These are phyloP conservation scores for Novymonas esmeraldas DNA, from an alignment of 208 protist species.

Conservation along the genomic window DNA sequence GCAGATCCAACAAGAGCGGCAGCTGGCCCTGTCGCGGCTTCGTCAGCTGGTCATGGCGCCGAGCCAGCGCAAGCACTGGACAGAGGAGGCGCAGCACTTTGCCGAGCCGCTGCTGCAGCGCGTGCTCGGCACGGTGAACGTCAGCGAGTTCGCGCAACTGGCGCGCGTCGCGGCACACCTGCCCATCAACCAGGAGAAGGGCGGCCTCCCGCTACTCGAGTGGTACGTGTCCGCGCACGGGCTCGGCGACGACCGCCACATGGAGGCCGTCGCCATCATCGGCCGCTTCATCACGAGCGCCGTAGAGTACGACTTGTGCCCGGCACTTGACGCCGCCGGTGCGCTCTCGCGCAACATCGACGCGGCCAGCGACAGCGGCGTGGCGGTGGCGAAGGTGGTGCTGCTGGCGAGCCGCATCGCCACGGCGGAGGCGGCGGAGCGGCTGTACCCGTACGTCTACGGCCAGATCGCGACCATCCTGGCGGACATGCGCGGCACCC, in stretches of 20 bases:
- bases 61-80: conserved; percentile 61
- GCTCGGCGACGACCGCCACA: conserved; percentile 45
- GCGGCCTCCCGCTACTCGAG: conserved; percentile 64
- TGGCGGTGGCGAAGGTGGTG: conserved; percentile 54
- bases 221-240: conserved; percentile 46
- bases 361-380: conserved; percentile 30
- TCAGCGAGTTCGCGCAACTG: conserved; percentile 77
- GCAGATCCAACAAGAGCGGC: conserved; percentile 82
- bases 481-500: conserved; percentile 23
- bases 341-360: conserved; percentile 32
- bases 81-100: conserved; percentile 75
- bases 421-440: conserved; percentile 51
- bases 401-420: conserved; percentile 59
- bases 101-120: conserved; percentile 64
- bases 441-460: conserved; percentile 53
- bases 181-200: conserved; percentile 59
- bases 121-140: conserved; percentile 71
- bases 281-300: conserved; percentile 38
- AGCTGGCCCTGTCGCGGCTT: conserved; percentile 66
- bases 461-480: conserved; percentile 21
- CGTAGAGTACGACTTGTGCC: conserved; percentile 50
- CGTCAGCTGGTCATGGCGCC: conserved; percentile 42
- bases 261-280: conserved; percentile 71
- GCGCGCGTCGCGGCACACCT: conserved; percentile 55
- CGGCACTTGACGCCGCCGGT: conserved; percentile 50